Conservation (phyloP, 768 basidiomycete species). For the Lentinus brumalis region DNA sequence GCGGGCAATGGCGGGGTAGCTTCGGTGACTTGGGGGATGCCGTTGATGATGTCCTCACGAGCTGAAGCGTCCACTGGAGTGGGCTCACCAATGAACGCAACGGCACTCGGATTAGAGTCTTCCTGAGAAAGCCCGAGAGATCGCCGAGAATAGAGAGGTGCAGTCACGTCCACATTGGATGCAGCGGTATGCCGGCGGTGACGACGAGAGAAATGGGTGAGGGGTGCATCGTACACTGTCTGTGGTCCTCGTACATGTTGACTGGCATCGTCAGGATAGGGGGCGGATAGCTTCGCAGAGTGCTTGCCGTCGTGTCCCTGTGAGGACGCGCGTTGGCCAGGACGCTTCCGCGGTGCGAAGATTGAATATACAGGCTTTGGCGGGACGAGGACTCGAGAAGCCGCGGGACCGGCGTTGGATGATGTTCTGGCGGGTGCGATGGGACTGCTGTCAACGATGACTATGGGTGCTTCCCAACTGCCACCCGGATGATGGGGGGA, state of each 20-base stretch:
- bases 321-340: conserved; percentile 17
- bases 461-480: conserved; percentile 44
- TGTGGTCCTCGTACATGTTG: conserved; percentile 70
- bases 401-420: background rate
- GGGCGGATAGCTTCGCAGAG: conserved; percentile 27
- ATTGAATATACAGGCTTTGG: conserved; percentile 46
- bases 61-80: background rate
- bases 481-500: conserved; percentile 5
- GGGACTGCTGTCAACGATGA: conserved; percentile 45
- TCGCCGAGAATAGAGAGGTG: background rate
- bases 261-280: conserved; percentile 50
- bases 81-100: background rate
- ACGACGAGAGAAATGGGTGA: background rate
- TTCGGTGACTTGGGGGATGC: conserved; percentile 5
- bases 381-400: background rate
- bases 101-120: background rate
- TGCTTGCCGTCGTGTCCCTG: conserved; percentile 4
- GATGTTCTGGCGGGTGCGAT: conserved; percentile 24
- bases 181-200: background rate
- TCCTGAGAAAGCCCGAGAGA: background rate
- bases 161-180: background rate
- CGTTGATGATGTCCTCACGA: background rate
- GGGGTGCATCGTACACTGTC: conserved; percentile 33
- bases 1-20: conserved; percentile 22
- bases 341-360: conserved; percentile 40